Base-by-base conservation (phyloP, 2,329 filamentous ascomycete genomes). In the Ascochyta koolunga region DNA sequence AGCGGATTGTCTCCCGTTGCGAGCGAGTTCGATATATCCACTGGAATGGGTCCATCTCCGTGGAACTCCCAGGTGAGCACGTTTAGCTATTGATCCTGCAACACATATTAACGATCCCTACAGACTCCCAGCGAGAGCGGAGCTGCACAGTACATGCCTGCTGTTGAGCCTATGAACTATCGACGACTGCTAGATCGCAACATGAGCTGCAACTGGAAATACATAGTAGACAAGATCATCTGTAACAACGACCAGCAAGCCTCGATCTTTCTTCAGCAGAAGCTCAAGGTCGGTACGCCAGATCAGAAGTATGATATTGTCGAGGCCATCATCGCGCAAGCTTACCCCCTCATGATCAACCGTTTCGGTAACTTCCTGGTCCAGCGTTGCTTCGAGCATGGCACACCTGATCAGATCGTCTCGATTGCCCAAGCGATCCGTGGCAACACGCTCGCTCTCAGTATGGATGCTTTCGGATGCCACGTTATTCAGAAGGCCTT, bases 241-340 rank as follows among this genome's bases (percentile, higher is more conserved):
- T 96, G 91, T 84, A 97, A 93, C 79, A 98, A 99, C 75, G 95
- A 99, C 71, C 95, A 99, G 76, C 95, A 99, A 77, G 95, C 96
- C 9, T 99, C 95, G 2, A 98, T 99, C 68, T 99, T 99, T 77
- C 82, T 99, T 38, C 95, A 99, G 75, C 95, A 99, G 78, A 99
- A 99, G 80, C 89, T 99, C 65, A 99, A 99, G 79, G 90, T 97
- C 58, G 93, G 93, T 55, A 97, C 93, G 4, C 83, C 88, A 0
- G 93, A 98, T 69, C 95, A 98, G 75, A 99, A 98, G 77, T 96
- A 91, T 68, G 93, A 96, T 63, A 98, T 99, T 61, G 91, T 99
- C 39, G 92, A 98, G 68, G 90, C 92, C 31, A 99, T 99, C 76
- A 92, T 97, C 58, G 88, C 90, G 33, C 93, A 97, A 73, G 93